Percentiles rank a stretch among this genome's conserved stretches.
phyloP scores from a whole-genome alignment of 495 filamentous ascomycete genomes.

The Darksidea phi region DNA sequence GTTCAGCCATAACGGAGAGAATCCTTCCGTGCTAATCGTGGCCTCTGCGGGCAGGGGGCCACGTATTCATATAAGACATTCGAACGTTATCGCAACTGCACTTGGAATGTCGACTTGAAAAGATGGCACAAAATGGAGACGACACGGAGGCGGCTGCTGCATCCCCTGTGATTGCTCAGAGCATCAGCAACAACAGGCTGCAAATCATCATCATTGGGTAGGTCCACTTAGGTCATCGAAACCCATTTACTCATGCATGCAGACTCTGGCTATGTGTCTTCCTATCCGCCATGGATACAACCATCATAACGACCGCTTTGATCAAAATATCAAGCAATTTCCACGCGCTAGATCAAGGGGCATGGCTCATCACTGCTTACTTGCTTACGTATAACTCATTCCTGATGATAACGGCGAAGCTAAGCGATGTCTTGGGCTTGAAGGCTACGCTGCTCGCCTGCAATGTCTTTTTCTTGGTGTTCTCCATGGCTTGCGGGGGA shows the following conservation, averaged over 20 bases:
- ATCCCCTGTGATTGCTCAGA: conserved; percentile 3
- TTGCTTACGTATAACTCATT: conserved; percentile 35
- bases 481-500: conserved; percentile 29
- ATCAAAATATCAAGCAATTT: conserved; percentile 33
- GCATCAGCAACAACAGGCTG: conserved; percentile 16
- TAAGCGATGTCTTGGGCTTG: conserved; percentile 31
- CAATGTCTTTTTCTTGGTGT: conserved; percentile 28
- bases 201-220: conserved; percentile 31
- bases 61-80: too few relatives aligned
- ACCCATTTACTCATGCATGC: not conserved
- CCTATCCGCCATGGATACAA: conserved; percentile 30
- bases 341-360: conserved; percentile 17
- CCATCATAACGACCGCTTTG: conserved; percentile 30
- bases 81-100: too few relatives aligned
- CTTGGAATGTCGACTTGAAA: too few relatives aligned
- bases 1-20: too few relatives aligned
- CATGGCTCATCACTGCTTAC: conserved; percentile 31
- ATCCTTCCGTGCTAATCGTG: too few relatives aligned
- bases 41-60: too few relatives aligned
- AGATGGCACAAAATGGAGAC: not conserved
- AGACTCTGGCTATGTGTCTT: conserved; percentile 35
- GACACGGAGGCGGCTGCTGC: not conserved
- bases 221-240: not conserved
- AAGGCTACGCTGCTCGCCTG: conserved; percentile 23
- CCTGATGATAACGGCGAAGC: conserved; percentile 30